Conservation (phyloP, 345 rosid genomes). For the Brassica cretica region DNA sequence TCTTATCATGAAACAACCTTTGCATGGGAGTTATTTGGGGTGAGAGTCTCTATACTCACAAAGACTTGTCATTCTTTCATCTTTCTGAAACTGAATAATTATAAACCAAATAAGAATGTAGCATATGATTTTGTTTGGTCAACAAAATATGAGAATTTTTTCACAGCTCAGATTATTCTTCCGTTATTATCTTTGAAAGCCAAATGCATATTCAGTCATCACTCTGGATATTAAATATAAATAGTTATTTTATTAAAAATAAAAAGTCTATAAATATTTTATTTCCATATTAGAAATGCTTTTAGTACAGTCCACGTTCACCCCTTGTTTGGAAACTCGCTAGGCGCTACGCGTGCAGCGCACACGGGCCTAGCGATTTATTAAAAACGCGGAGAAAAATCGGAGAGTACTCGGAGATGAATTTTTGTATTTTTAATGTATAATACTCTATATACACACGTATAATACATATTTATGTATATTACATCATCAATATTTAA, state of each 20-base stretch:
- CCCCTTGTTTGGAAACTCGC: no score
- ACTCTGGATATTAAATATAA: neutral
- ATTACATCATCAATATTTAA: no score
- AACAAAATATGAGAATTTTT: neutral
- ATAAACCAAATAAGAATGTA: neutral
- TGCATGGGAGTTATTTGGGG: neutral
- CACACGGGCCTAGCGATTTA: no score
- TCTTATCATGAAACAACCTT: neutral
- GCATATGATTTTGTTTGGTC: neutral
- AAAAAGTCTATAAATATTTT: neutral
- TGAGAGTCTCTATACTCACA: neutral
- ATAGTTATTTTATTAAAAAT: neutral
- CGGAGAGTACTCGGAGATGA: no score
- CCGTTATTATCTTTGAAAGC: neutral
- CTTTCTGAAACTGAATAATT: neutral
- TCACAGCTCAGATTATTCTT: neutral
- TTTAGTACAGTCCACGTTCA: neutral
- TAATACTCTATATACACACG: no score
- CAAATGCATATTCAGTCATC: neutral
- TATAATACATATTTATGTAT: no score
- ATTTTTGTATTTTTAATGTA: no score
- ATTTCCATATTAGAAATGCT: neutral
- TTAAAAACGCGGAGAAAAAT: no score
- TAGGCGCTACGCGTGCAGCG: no score
- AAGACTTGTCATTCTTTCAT: neutral